Base-by-base conservation (phyloP, 805 yeast species). In the Allodekkera sacchari region DNA sequence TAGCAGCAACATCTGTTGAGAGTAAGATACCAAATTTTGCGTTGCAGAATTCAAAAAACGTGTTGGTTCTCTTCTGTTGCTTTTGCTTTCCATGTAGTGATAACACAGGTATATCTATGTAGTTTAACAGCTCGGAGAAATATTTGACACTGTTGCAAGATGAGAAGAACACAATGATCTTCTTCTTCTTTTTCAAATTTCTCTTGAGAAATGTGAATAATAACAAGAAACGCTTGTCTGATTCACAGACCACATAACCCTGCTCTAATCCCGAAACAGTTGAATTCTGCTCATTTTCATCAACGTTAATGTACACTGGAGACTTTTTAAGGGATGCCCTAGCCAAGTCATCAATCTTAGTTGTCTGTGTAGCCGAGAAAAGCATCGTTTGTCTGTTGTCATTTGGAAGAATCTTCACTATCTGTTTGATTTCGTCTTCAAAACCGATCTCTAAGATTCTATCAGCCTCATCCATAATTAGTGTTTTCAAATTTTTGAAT, bases 321-420 rank as follows among this genome's bases (percentile, higher is more conserved):
- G 96, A 96, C 32, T 88, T 79, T 55, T 94, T 77, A 49, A 94
- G 68, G 3, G 98, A 89, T 32, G 92, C 89, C 60, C 99, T 75
- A 11, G 99, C 98, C 52, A 92, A 68, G 63, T 92, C 98, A 59
- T 92, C 97, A 42, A 92, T 98, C 62, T 94, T 92, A 25, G 97
- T 92, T 19, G 98, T 92, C 60, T 92, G 98, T 1, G 99, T 92
- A 29, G 99, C 99, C n/a, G 97, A 89, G 55, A 92, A 92, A 42
- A 92, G 64, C 97, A 92, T 89, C 25, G 95, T 71, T 59, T 92
- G 98, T 61, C 98, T 80, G 43, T 81, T 88, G 44, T 85, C 89
- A 39, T 75, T 81, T 27, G 98, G 98, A 50, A 92, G 66, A 41
- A 94, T 84, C 59, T 80, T 84, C 51, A 92, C 84, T 52, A 92